Evolutionary conservation across 805 yeast genomes (phyloP).

Genomic region (Trichomonascus vanleenenianus): DNA sequence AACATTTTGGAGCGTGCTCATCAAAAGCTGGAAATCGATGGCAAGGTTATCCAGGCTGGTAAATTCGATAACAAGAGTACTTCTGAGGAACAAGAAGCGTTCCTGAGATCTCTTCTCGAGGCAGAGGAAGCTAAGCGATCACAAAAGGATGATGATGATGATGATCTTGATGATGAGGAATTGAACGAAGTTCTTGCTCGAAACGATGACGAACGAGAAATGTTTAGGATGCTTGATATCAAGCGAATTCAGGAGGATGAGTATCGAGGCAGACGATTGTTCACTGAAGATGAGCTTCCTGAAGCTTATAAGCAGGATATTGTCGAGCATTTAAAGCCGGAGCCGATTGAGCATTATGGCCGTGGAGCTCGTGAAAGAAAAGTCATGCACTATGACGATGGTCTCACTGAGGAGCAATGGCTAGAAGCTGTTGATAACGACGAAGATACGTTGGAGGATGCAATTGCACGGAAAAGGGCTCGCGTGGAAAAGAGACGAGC

Average conservation of each 20-base stretch:
- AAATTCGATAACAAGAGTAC: conserved; percentile 96
- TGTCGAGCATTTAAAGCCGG: conserved; percentile 29
- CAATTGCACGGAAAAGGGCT: conserved; percentile 36
- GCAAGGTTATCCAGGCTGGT: conserved; percentile 98
- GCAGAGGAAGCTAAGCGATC: conserved; percentile 59
- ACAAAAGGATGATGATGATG: conserved; percentile 52
- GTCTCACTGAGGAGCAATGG: conserved; percentile 91
- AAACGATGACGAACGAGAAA: conserved; percentile 54
- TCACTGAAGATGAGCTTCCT: conserved; percentile 67
- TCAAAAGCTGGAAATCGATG: conserved; percentile 89
- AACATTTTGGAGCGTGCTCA: conserved; percentile 88
- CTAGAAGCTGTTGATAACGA: conserved; percentile 53
- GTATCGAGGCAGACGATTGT: conserved; percentile 45
- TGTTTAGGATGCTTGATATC: conserved; percentile 61
- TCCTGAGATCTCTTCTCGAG: conserved; percentile 77
- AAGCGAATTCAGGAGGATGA: conserved; percentile 36
- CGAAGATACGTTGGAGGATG: conserved; percentile 47
- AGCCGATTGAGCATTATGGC: conserved; percentile 38
- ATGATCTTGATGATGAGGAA: conserved; percentile 72
- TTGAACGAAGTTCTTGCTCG: conserved; percentile 83
- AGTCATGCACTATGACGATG: conserved; percentile 63
- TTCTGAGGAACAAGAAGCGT: conserved; percentile 93
- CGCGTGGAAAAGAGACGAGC: neutral
- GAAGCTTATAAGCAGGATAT: conserved; percentile 58
- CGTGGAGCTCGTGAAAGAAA: conserved; percentile 80